A percentile compares a stretch with the other conserved stretches of the same genome.
phyloP scores from a whole-genome alignment of 768 basidiomycete species.

The Collybiopsis luxurians region DNA sequence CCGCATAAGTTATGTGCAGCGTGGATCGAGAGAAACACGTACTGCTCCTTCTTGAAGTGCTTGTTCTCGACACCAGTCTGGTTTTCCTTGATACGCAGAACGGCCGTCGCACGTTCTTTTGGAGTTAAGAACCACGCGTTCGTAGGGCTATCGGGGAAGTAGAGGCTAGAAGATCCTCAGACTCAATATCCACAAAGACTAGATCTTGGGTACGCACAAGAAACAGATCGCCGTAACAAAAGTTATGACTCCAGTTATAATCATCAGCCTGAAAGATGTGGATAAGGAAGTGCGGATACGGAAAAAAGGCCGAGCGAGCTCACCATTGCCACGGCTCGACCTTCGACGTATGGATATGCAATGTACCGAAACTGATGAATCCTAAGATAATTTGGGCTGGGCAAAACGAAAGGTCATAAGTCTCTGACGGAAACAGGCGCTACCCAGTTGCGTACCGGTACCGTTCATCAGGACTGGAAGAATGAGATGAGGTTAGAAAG shows the following conservation, averaged over 20 bases:
- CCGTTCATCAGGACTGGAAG: slow-evolving; percentile 70
- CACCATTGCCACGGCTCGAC: slow-evolving; percentile 60
- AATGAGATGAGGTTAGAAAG: background rate
- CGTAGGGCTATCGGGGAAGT: slow-evolving; percentile 81
- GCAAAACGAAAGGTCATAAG: background rate
- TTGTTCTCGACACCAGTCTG: slow-evolving; percentile 86
- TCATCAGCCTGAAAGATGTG: slow-evolving; percentile 58
- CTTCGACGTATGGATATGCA: slow-evolving; percentile 40
- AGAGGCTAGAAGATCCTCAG: slow-evolving; percentile 45
- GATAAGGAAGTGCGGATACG: too few species aligned
- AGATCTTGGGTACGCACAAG: slow-evolving; percentile 39
- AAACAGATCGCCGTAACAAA: slow-evolving; percentile 57
- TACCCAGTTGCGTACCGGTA: slow-evolving; percentile 39
- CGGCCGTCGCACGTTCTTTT: slow-evolving; percentile 64
- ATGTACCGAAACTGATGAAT: slow-evolving; percentile 58
- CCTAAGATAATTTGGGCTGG: slow-evolving; percentile 66
- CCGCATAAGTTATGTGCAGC: background rate
- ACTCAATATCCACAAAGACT: slow-evolving; percentile 6
- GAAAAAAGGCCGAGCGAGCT: background rate
- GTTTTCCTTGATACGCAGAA: slow-evolving; percentile 69
- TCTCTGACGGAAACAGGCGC: background rate
- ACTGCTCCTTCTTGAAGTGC: slow-evolving; percentile 79
- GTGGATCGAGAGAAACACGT: too few species aligned
- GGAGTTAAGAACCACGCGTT: slow-evolving; percentile 68
- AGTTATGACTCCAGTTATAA: slow-evolving; percentile 70